Conservation (phyloP, 2,329 filamentous ascomycete species). For the Pseudogymnoascus sp. region DNA sequence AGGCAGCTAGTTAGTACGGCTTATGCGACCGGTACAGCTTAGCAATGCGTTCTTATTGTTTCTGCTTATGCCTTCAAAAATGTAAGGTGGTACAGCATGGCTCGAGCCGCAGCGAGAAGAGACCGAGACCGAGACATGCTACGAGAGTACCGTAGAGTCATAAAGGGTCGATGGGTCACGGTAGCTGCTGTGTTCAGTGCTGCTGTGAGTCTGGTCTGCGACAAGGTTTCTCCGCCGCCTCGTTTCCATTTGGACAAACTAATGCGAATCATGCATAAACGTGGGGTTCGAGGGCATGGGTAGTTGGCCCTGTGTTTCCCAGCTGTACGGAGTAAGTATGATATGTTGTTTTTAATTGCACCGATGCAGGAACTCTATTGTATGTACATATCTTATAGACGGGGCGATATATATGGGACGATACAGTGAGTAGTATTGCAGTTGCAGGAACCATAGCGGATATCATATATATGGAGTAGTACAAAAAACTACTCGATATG, state of each 20-base stretch:
- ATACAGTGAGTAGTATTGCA: too few species aligned
- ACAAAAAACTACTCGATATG: too few species aligned
- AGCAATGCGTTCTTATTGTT: not conserved
- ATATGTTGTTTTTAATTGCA: not conserved
- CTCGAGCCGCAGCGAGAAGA: not conserved
- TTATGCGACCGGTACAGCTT: not conserved
- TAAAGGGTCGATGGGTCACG: not conserved
- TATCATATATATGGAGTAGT: too few species aligned
- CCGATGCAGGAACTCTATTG: not conserved
- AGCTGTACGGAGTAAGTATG: not conserved
- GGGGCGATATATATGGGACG: not conserved
- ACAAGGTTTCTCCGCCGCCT: slow-evolving; percentile 2
- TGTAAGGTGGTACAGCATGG: not conserved
- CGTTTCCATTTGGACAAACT: slow-evolving; percentile 5
- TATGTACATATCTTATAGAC: not conserved
- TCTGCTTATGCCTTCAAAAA: not conserved
- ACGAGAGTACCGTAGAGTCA: not conserved
- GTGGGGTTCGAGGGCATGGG: slow-evolving; percentile 4
- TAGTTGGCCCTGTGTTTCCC: not conserved
- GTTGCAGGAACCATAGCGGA: too few species aligned
- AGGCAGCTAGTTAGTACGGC: not conserved
- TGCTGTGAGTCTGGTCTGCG: not conserved
- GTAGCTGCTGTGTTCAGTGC: not conserved
- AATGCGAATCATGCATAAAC: slow-evolving; percentile 6
- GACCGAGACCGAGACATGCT: not conserved